Percentiles rank a stretch among this genome's conserved stretches.
Evolutionary conservation across 768 basidiomycete species (phyloP).

Genomic region (Mycena albidolilacea): DNA sequence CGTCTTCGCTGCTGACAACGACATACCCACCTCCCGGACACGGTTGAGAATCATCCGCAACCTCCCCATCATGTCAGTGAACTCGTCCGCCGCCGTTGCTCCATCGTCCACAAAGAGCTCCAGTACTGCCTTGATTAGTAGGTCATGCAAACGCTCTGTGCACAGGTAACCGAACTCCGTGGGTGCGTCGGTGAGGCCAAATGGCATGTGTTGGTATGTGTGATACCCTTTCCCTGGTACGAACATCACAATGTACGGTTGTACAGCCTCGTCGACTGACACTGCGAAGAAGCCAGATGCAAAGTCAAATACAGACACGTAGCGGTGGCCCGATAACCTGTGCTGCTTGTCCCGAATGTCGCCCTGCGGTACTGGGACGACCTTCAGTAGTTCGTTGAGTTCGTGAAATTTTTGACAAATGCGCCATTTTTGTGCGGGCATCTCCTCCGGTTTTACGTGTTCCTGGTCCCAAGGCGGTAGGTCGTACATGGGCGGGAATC

Average conservation of each 20-base stretch:
- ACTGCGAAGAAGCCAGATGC: conserved; percentile 53
- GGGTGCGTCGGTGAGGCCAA: conserved; percentile 51
- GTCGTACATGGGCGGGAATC: too few species aligned
- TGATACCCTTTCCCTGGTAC: conserved; percentile 55
- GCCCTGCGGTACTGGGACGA: conserved; percentile 51
- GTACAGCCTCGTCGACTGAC: conserved; percentile 32
- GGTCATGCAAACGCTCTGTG: conserved; percentile 42
- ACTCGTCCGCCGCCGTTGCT: conserved; percentile 48
- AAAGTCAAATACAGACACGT: conserved; percentile 53
- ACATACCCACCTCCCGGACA: conserved; percentile 47
- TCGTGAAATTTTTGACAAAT: too few species aligned
- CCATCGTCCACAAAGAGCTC: conserved; percentile 59
- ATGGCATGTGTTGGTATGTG: conserved; percentile 42
- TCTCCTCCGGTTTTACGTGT: too few species aligned
- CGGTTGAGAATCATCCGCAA: conserved; percentile 45
- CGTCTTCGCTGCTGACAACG: conserved; percentile 53
- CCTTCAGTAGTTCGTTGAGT: conserved; percentile 35
- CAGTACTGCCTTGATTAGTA: conserved; percentile 40
- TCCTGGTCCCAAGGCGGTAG: too few species aligned
- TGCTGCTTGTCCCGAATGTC: conserved; percentile 57
- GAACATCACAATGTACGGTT: conserved; percentile 53
- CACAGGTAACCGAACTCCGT: conserved; percentile 48
- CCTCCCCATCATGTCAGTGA: conserved; percentile 45
- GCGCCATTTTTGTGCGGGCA: too few species aligned
- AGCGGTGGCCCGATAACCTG: conserved; percentile 51